These are phyloP conservation scores for Daldinia vernicosa DNA, from an alignment of 495 filamentous ascomycete genomes.

Conservation along the genomic window DNA sequence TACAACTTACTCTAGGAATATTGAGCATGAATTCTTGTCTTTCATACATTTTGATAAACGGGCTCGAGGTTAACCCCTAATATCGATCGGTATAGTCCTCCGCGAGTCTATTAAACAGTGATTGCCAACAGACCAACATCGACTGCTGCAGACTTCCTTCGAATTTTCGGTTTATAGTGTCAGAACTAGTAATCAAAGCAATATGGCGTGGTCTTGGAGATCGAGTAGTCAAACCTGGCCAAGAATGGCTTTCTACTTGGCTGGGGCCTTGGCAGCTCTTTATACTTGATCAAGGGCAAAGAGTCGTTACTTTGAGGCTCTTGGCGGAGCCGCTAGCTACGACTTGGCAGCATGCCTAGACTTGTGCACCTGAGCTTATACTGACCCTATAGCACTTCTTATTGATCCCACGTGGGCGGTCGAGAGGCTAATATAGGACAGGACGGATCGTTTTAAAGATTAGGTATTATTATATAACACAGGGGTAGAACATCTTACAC, in stretches of 20 bases:
- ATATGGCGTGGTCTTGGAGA: background rate
- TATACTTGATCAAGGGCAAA: conserved; percentile 6
- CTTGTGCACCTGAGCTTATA: background rate
- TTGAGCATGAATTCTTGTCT: background rate
- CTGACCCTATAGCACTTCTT: conserved; percentile 7
- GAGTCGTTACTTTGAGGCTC: conserved; percentile 19
- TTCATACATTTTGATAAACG: background rate
- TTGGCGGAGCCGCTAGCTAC: conserved; percentile 10
- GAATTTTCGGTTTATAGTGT: background rate
- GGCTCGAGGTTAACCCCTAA: background rate
- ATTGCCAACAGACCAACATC: background rate
- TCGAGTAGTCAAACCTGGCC: conserved; percentile 5
- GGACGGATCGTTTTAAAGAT: background rate
- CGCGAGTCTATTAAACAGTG: background rate
- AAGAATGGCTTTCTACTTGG: conserved; percentile 11
- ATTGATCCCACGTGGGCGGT: conserved; percentile 18
- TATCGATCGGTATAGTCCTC: background rate
- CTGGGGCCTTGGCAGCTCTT: conserved; percentile 19
- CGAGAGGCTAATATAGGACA: conserved; percentile 7
- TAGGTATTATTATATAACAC: background rate
- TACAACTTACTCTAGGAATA: too few species aligned
- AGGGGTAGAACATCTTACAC: background rate
- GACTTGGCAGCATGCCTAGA: conserved; percentile 11
- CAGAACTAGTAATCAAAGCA: background rate
- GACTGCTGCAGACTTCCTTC: background rate